phyloP scores from a whole-genome alignment of 148 eudicot species.

The Rhododendron molle region DNA sequence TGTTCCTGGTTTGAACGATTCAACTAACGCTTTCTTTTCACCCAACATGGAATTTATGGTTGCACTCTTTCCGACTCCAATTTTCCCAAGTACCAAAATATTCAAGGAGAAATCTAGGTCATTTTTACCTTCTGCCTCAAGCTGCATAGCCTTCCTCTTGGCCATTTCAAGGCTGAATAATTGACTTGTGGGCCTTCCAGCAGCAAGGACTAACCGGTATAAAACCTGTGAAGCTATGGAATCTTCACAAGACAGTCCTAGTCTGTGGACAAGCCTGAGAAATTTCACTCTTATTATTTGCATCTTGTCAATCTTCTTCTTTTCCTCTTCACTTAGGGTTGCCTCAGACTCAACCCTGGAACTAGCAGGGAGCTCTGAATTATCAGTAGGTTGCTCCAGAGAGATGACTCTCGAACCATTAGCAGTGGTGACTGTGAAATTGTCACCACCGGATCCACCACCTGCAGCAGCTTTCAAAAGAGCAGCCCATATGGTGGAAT shows the following conservation, averaged over 20 bases:
- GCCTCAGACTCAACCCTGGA: conserved; percentile 9
- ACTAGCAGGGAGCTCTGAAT: not conserved
- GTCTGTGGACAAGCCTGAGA: conserved; percentile 26
- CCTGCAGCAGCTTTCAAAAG: conserved; percentile 13
- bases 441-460: conserved; percentile 13
- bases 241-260: conserved; percentile 33
- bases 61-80: conserved; percentile 61
- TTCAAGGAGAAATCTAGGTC: conserved; percentile 27
- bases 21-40: conserved; percentile 22
- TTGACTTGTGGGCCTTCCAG: conserved; percentile 8
- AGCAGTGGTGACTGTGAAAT: not conserved
- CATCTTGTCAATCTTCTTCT: conserved; percentile 24
- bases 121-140: conserved; percentile 22
- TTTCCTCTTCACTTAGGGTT: conserved; percentile 24
- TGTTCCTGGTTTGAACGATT: conserved; percentile 49
- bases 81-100: conserved; percentile 48
- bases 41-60: conserved; percentile 49
- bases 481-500: conserved; percentile 17
- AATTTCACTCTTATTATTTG: conserved; percentile 25
- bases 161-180: conserved; percentile 18
- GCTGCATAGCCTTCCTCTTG: conserved; percentile 19
- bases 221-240: conserved; percentile 30
- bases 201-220: conserved; percentile 23
- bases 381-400: conserved; percentile 3
- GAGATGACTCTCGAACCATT: conserved; percentile 11